Evolutionary conservation across 768 basidiomycete genomes (phyloP).

Genomic region (Collybiopsis confluens): DNA sequence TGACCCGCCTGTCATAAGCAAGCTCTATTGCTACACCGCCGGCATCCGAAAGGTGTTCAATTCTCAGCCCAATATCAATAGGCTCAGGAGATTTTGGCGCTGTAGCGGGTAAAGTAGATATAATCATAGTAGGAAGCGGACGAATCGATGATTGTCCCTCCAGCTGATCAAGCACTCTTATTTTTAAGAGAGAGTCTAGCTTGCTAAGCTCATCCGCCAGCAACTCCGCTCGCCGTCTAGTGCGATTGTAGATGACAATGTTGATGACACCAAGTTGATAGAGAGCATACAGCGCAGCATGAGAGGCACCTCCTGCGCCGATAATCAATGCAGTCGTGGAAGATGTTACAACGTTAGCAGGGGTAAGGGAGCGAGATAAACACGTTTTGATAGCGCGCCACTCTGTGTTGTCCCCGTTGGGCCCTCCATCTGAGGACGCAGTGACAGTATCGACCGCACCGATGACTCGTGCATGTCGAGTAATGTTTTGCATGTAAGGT

Average conservation of each 20-base stretch:
- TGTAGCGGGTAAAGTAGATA: background rate
- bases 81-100: slow-evolving; percentile 22
- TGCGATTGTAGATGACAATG: slow-evolving; percentile 74
- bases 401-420: slow-evolving; percentile 80
- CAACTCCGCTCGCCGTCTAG: slow-evolving; percentile 50
- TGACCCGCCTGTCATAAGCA: slow-evolving; percentile 68
- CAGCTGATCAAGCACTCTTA: slow-evolving; percentile 48
- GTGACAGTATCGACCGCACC: slow-evolving; percentile 81
- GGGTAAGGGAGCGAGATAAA: slow-evolving; percentile 29
- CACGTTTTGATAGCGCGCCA: slow-evolving; percentile 69
- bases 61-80: slow-evolving; percentile 39
- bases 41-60: slow-evolving; percentile 32
- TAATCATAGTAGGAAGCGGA: slow-evolving; percentile 39
- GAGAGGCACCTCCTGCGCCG: slow-evolving; percentile 77
- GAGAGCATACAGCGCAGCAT: slow-evolving; percentile 74
- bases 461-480: slow-evolving; percentile 59
- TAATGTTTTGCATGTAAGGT: slow-evolving; percentile 56
- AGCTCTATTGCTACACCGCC: slow-evolving; percentile 61
- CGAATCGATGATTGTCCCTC: slow-evolving; percentile 33
- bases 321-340: slow-evolving; percentile 56
- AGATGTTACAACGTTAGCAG: slow-evolving; percentile 24
- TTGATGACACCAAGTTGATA: slow-evolving; percentile 52
- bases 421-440: slow-evolving; percentile 29
- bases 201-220: slow-evolving; percentile 51
- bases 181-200: slow-evolving; percentile 39